phyloP scores from a whole-genome alignment of 805 yeast species.

The Barnettozyma wickerhamii region DNA sequence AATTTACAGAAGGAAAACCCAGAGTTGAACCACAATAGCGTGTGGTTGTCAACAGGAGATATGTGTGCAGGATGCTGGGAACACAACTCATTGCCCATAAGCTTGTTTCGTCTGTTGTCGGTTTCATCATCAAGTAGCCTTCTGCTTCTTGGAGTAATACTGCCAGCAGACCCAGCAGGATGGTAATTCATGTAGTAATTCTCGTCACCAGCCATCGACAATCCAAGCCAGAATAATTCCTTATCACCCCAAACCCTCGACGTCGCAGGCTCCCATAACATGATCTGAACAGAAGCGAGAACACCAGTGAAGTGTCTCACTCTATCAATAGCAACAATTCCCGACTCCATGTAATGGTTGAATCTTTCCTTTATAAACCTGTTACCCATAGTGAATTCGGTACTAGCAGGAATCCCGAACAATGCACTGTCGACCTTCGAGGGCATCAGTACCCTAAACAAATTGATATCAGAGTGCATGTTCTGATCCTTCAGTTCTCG shows the following conservation, averaged over 20 bases:
- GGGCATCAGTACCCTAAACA: slow-evolving; percentile 43
- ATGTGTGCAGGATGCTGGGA: slow-evolving; percentile 61
- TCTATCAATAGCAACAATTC: slow-evolving; percentile 42
- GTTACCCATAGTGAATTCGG: slow-evolving; percentile 33
- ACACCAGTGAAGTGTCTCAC: slow-evolving; percentile 45
- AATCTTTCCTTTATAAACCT: slow-evolving; percentile 35
- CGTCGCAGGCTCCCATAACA: slow-evolving; percentile 36
- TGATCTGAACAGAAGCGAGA: slow-evolving; percentile 36
- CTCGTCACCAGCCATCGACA: slow-evolving; percentile 52
- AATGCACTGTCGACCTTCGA: slow-evolving; percentile 32
- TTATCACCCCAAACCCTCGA: slow-evolving; percentile 63
- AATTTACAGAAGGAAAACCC: slow-evolving; percentile 49
- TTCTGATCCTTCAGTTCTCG: slow-evolving; percentile 32
- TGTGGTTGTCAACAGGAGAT: slow-evolving; percentile 40
- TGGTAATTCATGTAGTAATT: slow-evolving; percentile 45
- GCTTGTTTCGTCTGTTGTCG: slow-evolving; percentile 14
- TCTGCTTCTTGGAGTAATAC: slow-evolving; percentile 25
- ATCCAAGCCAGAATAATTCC: slow-evolving; percentile 62
- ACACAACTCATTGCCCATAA: slow-evolving; percentile 40
- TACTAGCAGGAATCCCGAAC: slow-evolving; percentile 32
- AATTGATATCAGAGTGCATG: slow-evolving; percentile 25
- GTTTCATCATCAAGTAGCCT: slow-evolving; percentile 17
- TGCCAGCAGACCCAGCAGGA: slow-evolving; percentile 56
- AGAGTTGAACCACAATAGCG: slow-evolving; percentile 56
- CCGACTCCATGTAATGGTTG: slow-evolving; percentile 42